Evolutionary conservation across 768 basidiomycete species (phyloP).

Genomic region (Mycena venus): DNA sequence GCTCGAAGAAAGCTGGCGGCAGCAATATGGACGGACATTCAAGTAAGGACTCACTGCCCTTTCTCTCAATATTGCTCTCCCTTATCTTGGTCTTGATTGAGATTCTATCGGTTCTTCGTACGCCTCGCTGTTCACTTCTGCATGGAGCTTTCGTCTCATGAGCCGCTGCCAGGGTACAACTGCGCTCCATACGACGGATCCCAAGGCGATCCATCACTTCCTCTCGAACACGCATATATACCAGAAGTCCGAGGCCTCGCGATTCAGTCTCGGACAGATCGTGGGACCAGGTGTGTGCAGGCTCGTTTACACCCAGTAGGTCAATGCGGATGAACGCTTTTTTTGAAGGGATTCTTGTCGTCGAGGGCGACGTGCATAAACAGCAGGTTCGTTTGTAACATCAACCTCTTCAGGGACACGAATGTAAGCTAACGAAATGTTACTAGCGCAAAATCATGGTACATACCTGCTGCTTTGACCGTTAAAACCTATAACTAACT

Average conservation of each 20-base stretch:
- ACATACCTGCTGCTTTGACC: not conserved
- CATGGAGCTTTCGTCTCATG: not conserved
- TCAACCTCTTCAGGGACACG: no score
- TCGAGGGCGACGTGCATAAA: slow-evolving; percentile 40
- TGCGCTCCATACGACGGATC: not conserved
- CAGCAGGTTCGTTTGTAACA: slow-evolving; percentile 23
- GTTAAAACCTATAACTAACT: not conserved
- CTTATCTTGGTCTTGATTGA: not conserved
- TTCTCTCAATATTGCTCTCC: not conserved
- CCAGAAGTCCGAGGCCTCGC: slow-evolving; percentile 2
- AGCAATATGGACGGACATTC: not conserved
- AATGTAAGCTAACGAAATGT: not conserved
- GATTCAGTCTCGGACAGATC: slow-evolving; percentile 4
- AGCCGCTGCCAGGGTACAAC: not conserved
- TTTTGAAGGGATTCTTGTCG: slow-evolving; percentile 51
- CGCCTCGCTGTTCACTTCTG: not conserved
- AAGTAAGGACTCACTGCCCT: not conserved
- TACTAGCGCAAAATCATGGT: slow-evolving; percentile 43
- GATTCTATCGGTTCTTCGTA: not conserved
- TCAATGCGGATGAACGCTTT: no score
- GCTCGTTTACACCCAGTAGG: no score
- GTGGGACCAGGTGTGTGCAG: slow-evolving; percentile 23
- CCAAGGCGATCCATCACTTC: slow-evolving; percentile 25
- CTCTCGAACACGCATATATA: slow-evolving; percentile 15
- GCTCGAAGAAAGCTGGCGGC: not conserved